These are phyloP conservation scores for Blepharisma stoltei DNA, from an alignment of 73 alveolate species.

Conservation along the genomic window DNA sequence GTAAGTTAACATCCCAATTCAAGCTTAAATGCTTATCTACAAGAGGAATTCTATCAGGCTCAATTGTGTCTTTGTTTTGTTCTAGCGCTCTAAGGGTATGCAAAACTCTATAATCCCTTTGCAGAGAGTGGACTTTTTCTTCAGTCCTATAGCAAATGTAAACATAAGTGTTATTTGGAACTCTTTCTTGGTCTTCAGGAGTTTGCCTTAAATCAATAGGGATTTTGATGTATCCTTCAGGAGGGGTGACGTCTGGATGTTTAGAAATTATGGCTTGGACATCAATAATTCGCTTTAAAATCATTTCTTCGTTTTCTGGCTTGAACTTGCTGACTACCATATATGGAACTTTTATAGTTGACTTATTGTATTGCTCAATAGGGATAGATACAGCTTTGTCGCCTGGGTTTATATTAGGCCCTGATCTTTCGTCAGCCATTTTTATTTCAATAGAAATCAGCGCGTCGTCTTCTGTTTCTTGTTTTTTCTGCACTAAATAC, in stretches of 20 bases:
- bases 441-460: slow-evolving; percentile 39
- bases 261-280: slow-evolving; percentile 78
- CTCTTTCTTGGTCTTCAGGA: slow-evolving; percentile 64
- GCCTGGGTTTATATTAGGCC: slow-evolving; percentile 79
- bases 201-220: slow-evolving; percentile 68
- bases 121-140: slow-evolving; percentile 66
- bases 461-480: slow-evolving; percentile 17
- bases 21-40: background rate
- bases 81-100: slow-evolving; percentile 68
- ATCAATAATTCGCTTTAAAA: slow-evolving; percentile 75
- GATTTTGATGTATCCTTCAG: slow-evolving; percentile 79
- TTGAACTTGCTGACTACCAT: slow-evolving; percentile 50
- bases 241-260: slow-evolving; percentile 82
- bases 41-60: background rate
- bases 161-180: slow-evolving; percentile 84
- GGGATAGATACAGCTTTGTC: slow-evolving; percentile 75
- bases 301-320: slow-evolving; percentile 83
- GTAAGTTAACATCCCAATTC: slow-evolving; percentile 1
- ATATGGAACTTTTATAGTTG: slow-evolving; percentile 53
- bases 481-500: slow-evolving; percentile 21
- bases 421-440: slow-evolving; percentile 79
- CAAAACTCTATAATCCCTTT: slow-evolving; percentile 64
- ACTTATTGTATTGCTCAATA: slow-evolving; percentile 62
- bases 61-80: slow-evolving; percentile 13
- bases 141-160: slow-evolving; percentile 84